Base-by-base conservation (phyloP, 2,329 filamentous ascomycete genomes). In the Cladosporium cucumerinum region DNA sequence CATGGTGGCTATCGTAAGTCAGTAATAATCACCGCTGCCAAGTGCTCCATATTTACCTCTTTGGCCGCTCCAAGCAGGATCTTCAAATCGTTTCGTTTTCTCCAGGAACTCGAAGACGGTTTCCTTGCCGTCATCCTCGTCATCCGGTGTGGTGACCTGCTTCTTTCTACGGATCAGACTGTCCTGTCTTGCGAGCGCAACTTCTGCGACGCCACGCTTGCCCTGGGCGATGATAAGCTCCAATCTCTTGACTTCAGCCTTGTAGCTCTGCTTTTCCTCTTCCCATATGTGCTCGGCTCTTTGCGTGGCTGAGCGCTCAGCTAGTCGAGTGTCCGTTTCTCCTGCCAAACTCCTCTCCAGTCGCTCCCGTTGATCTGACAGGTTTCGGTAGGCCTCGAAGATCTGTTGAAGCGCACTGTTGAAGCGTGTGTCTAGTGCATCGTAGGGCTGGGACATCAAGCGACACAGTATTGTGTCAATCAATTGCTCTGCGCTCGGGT, bases 221-320 rank as follows among this genome's bases (percentile, higher is more conserved):
- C 79, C 76, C 57, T 75, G 76, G 2, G 78, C 77, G 64, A 82
- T 79, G 28, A 82, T 66, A 3, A 81, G 66, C 68, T 82, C 80
- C 16, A 82, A 72, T 18, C 79, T 76, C 64, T 77, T 79, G 60
- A 81, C 76, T 65, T 82, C 79, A 3, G 74, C 74, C 46, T 76
- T 73, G 67, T 78, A 81, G 18, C 72, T 70, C 48, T 70, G 69
- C 65, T 77, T 75, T 61, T 75, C 72, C 10, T 73, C 66, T 2
- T 69, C 52, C 77, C 75, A 80, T 5, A 66, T 65, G 14, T 72
- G 69, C 63, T 78, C 72, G 8, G 73, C 70, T 18, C 68, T 68
- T 34, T 74, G 70, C 43, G 72, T 71, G 23, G 72, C 69, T 30
- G 66, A 60, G 6, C 70, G 57, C 30, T 72, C 52, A 1, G 67